phyloP scores from a whole-genome alignment of 371 early-diverging fungal genomes.

The Haplosporangium sp. region DNA sequence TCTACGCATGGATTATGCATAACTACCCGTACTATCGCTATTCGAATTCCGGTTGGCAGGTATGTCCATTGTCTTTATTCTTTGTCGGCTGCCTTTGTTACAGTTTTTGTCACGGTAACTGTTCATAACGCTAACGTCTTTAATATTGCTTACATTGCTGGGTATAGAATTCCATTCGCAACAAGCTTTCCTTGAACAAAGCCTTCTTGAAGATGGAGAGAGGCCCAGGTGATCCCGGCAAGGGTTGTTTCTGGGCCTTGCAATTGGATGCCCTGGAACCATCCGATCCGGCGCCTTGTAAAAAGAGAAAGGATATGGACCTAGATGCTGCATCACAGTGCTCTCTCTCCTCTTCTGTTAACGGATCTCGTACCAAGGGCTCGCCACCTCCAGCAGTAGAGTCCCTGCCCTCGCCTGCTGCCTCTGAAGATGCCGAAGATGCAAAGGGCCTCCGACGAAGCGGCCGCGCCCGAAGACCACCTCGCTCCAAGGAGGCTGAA shows the following conservation, averaged over 20 bases:
- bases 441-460: constrained; percentile 24
- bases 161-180: constrained; percentile 82
- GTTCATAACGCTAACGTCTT: neutral
- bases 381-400: neutral
- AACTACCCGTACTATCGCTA: constrained; percentile 28
- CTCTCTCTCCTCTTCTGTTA: neutral
- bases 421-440: constrained; percentile 47
- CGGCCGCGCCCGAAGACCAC: constrained; percentile 37
- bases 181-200: constrained; percentile 88
- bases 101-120: too few relatives aligned
- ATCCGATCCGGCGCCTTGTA: constrained; percentile 1
- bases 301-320: constrained; percentile 9
- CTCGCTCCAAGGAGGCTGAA: constrained; percentile 37
- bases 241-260: constrained; percentile 65
- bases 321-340: neutral
- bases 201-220: constrained; percentile 81
- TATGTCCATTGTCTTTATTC: neutral
- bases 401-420: constrained; percentile 38
- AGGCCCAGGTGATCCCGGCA: constrained; percentile 76
- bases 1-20: constrained; percentile 16
- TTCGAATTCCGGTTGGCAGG: constrained; percentile 32
- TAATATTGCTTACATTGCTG: constrained; percentile 17
- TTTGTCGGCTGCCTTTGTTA: neutral
- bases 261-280: constrained; percentile 59
- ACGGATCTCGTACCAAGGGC: constrained; percentile 7